A percentile compares a stretch with the other conserved stretches of the same genome.
These are phyloP conservation scores for Exutisphaerella laricina DNA, from an alignment of 2,329 filamentous ascomycete species.

Conservation along the genomic window DNA sequence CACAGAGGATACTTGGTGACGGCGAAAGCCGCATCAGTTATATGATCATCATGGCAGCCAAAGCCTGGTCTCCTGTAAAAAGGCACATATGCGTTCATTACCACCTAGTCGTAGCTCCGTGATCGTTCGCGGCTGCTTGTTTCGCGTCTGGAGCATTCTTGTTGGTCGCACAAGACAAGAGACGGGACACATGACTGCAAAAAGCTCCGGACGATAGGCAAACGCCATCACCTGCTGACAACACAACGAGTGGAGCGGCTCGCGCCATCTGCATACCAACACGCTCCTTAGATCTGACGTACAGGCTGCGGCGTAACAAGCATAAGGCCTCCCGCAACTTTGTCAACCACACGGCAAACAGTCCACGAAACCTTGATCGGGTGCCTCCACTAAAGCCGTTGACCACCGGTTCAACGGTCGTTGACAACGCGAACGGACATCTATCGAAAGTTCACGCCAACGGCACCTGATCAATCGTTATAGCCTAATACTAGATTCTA, in stretches of 20 bases:
- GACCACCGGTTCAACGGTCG: constrained; percentile 12
- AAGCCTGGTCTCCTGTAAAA: constrained; percentile 11
- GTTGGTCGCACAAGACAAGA: no score
- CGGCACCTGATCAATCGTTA: constrained; percentile 11
- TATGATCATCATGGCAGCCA: constrained; percentile 8
- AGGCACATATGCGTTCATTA: constrained; percentile 16
- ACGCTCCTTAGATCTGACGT: constrained; percentile 18
- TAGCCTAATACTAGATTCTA: constrained; percentile 18
- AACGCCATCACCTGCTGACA: no score
- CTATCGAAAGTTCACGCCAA: constrained; percentile 16
- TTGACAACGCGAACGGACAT: constrained; percentile 10
- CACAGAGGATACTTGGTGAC: constrained; percentile 15
- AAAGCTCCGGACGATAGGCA: no score
- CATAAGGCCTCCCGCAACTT: constrained; percentile 19
- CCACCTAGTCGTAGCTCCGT: no score
- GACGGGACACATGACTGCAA: no score
- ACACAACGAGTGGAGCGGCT: neutral
- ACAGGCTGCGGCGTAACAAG: constrained; percentile 19
- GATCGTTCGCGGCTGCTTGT: no score
- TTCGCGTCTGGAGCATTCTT: no score
- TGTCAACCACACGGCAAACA: neutral
- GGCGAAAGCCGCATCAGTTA: constrained; percentile 14
- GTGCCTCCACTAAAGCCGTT: constrained; percentile 15
- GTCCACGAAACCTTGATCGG: constrained; percentile 14
- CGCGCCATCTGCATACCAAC: no score